Percentiles rank a stretch among this genome's conserved stretches.
phyloP scores from a whole-genome alignment of 2,329 filamentous ascomycete species.

The Calonectria pseudoreteaudii region DNA sequence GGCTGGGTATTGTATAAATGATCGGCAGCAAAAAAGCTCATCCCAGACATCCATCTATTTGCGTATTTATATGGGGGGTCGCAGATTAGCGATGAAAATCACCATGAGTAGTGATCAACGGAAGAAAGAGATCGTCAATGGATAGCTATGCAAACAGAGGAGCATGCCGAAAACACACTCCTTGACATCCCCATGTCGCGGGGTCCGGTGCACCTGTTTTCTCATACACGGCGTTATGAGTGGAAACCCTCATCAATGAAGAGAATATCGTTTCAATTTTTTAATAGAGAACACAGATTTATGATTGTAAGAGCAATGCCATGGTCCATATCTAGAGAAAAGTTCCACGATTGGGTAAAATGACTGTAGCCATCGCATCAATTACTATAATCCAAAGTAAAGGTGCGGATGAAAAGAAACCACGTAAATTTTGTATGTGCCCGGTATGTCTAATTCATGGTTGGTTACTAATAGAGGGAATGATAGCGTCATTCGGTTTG shows the following conservation, averaged over 20 bases:
- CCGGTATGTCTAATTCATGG: background rate
- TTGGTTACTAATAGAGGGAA: background rate
- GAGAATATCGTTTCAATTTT: too few relatives aligned
- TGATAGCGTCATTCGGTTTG: too few relatives aligned
- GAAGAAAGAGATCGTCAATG: background rate
- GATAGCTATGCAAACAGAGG: background rate
- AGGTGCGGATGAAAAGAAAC: background rate
- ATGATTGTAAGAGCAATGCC: background rate
- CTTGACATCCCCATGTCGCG: background rate
- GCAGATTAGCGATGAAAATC: background rate
- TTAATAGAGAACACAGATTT: background rate
- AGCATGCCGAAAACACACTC: background rate
- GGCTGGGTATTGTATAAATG: background rate
- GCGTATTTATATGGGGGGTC: too few relatives aligned
- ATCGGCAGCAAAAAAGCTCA: background rate
- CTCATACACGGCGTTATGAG: background rate
- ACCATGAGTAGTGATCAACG: background rate
- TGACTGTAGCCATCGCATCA: background rate
- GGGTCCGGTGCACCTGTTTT: background rate
- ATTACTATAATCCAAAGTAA: background rate
- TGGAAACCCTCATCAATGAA: background rate
- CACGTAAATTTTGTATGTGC: background rate
- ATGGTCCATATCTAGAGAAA: background rate
- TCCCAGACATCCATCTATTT: background rate
- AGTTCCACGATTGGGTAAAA: background rate